Percentiles rank a stretch among this genome's conserved stretches.
phyloP scores from a whole-genome alignment of 768 basidiomycete species.

The Boletus huronensis region DNA sequence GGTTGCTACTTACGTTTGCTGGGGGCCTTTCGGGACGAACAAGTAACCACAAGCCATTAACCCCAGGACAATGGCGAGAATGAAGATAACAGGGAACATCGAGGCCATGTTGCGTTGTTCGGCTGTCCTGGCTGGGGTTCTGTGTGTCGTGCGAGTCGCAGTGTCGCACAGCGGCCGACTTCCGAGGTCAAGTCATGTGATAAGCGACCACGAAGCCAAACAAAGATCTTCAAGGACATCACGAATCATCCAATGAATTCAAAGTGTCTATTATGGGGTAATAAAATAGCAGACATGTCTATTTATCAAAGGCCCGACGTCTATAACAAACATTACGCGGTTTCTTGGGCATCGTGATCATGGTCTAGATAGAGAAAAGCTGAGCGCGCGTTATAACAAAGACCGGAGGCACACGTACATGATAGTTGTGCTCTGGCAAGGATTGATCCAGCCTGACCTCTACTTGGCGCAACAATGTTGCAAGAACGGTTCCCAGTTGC shows the following conservation, averaged over 20 bases:
- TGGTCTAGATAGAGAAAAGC: constrained; percentile 52
- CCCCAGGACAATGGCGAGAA: constrained; percentile 60
- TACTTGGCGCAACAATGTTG: constrained; percentile 71
- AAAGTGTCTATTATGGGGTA: constrained; percentile 2
- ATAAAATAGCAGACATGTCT: constrained; percentile 2
- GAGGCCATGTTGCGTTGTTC: constrained; percentile 52
- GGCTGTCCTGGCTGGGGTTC: background rate
- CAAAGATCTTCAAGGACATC: background rate
- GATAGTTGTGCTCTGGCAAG: constrained; percentile 86
- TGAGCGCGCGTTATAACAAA: constrained; percentile 7
- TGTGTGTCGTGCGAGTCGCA: background rate
- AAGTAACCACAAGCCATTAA: constrained; percentile 65
- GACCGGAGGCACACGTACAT: constrained; percentile 49
- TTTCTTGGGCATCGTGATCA: constrained; percentile 87
- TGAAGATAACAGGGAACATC: constrained; percentile 62
- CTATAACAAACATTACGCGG: constrained; percentile 65
- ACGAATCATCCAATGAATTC: background rate
- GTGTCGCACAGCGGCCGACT: background rate
- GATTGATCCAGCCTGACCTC: constrained; percentile 60
- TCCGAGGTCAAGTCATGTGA: constrained; percentile 9
- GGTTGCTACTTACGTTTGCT: constrained; percentile 71
- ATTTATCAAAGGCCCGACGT: constrained; percentile 54
- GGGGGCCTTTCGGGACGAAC: constrained; percentile 78
- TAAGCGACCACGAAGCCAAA: background rate
- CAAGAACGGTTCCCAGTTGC: constrained; percentile 82